Evolutionary conservation across 306 rosid species (phyloP), one percentile per base, ranked within the genome.

Genomic region (Abrus pulchellus): DNA sequence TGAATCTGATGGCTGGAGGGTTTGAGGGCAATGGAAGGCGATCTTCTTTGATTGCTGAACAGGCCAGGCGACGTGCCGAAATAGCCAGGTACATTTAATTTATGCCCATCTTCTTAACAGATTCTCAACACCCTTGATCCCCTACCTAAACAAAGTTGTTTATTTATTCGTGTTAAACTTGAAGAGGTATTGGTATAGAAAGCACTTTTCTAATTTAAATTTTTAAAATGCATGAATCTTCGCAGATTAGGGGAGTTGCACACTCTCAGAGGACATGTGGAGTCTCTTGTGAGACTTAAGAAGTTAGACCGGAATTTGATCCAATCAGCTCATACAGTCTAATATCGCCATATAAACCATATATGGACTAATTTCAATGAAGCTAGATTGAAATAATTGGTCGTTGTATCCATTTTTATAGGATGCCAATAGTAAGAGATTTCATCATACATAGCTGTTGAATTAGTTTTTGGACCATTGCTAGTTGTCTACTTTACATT

Each of bases 191-290:
- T 62, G 27, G 66, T 28, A 76, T 40, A 29, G 33, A 6, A 66
- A 41, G 47, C 67, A 41, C 41, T 77, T 72, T 55, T 59, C 47
- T 82, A 61, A 68, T 48, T 60, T n/a, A 36, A 52, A 52, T 43
- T 52, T 33, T 33, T 4, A 72, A 45, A 38, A 74, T 44, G 54
- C 33, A 79, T 52, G 11, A 68, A 68, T 52, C 56, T 72, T 79
- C 63, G 85, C 94, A 92, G 97, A 87, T 83, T 93, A 56, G 90
- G 97, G 63, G 96, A 93, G 83, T 52, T 89, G 3, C 90, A 93
- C 86, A 88, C 89, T 13, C 83, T 93, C 47, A 90, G 88, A 84
- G 97, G 97, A 72, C 96, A 93, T 77, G 78, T 93, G 71, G 94
- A 93, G 50, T 93, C 94, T 45, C 91, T 90, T 27, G 45, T 84